Percentiles rank a stretch among this genome's conserved stretches.
These are phyloP conservation scores for Pythium dissotocum DNA, from an alignment of 352 stramenopile species.

Conservation along the genomic window DNA sequence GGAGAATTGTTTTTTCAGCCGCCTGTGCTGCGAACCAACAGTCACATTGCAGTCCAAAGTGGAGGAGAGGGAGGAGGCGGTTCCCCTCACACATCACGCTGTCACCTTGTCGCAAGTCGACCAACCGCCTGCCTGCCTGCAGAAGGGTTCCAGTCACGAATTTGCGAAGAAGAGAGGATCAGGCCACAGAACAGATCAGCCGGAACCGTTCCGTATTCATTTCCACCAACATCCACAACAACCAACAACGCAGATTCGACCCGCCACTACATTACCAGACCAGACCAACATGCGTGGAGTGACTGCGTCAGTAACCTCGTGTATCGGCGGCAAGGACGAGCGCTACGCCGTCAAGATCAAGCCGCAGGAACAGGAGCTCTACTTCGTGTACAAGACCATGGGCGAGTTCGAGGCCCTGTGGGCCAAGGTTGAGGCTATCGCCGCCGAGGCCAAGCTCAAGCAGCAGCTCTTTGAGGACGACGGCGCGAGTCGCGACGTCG, in stretches of 20 bases:
- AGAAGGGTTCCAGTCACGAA: constrained; percentile 31
- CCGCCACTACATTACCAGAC: not conserved
- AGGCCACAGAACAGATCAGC: constrained; percentile 2
- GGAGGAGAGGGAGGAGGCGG: not conserved
- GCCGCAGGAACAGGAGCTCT: constrained; percentile 38
- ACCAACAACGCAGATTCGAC: constrained; percentile 6
- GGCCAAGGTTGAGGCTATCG: constrained; percentile 56
- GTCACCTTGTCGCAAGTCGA: not conserved
- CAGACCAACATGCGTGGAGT: constrained; percentile 55
- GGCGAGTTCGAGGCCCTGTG: constrained; percentile 74
- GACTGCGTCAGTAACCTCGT: constrained; percentile 71
- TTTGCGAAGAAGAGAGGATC: constrained; percentile 31
- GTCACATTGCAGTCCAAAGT: constrained; percentile 11
- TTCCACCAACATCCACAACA: constrained; percentile 10
- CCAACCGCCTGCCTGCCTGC: not conserved
- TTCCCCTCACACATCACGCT: constrained; percentile 15
- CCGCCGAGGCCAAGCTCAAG: constrained; percentile 49
- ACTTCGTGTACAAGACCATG: constrained; percentile 86
- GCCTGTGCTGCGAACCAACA: constrained; percentile 20
- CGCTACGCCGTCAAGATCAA: constrained; percentile 73
- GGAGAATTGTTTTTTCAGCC: constrained; percentile 12
- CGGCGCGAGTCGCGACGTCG: constrained; percentile 30
- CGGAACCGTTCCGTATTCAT: not conserved
- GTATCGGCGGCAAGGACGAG: constrained; percentile 79
- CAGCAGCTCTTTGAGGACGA: constrained; percentile 20